Evolutionary conservation across 495 filamentous ascomycete genomes (phyloP), one percentile per base, ranked within the genome.

Genomic region (Cercophora scortea): DNA sequence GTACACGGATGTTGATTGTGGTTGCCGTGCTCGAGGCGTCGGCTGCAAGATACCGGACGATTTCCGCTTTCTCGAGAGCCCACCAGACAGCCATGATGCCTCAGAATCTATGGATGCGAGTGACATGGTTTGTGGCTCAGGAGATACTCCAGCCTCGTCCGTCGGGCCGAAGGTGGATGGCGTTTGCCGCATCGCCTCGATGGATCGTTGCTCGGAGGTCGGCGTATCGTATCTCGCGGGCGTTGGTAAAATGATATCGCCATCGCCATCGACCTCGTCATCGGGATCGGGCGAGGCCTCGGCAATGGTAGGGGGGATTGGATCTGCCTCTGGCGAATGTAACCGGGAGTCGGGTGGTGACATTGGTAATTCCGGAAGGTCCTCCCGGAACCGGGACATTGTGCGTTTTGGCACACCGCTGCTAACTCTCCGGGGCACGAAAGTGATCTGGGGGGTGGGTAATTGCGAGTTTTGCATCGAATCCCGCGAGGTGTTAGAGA

Each of bases 371-470:
- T 95, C 90, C 15, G 88, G 89, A 13, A 96, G 79, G 64, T 95
- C 90, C 66, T 96, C 90, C n/a, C 84, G 81, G 73, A 96, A 96
- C 44, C 89, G 91, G 41, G 89, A 95, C 69, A 87, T 87, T 4
- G 89, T 88, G 32, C 89, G 84, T 54, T 83, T 81, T 8, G 90
- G 81, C 1, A 76, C 59, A 16, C 65, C 65, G 4, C 68, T 57
- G 56, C 64, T 73, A 3, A 75, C 49, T 15, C 64, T 66, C 10
- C 72, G 68, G n/a, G 68, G 60, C 17, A 63, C 50, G 25, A 68
- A 49, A 40, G 51, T 62, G 41, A 61, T 53, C 1, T 69, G 49
- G 32, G 66, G 59, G 8, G 65, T 52, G n/a, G 64, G 70, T 7
- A 61, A 57, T 36, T 65, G 73, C 3, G 49, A 50, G 18, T 55